These are phyloP conservation scores for Diplotaxis tenuifolia DNA, from an alignment of 345 rosid species.

Conservation along the genomic window DNA sequence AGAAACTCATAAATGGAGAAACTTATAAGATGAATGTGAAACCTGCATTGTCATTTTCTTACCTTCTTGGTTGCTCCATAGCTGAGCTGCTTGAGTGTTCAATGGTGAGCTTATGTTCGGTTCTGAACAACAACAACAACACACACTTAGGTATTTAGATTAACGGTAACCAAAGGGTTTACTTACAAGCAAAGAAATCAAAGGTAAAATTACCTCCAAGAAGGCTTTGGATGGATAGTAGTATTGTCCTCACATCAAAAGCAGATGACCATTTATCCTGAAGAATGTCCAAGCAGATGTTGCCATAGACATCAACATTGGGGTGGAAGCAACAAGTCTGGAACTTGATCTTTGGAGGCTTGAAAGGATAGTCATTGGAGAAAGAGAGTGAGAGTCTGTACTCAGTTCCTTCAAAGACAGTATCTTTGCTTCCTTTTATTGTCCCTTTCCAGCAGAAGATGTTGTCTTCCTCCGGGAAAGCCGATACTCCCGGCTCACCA, in stretches of 20 bases:
- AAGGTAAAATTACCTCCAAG: conserved; percentile 69
- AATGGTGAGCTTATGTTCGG: conserved; percentile 91
- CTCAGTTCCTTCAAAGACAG: conserved; percentile 92
- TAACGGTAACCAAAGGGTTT: background rate
- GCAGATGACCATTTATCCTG: conserved; percentile 99
- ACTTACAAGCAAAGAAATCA: background rate
- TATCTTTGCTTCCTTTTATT: conserved; percentile 83
- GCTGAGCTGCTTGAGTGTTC: conserved; percentile 93
- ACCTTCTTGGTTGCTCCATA: conserved; percentile 96
- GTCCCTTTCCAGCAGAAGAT: conserved; percentile 98
- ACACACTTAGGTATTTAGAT: conserved; percentile 2
- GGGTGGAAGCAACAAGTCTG: conserved; percentile 94
- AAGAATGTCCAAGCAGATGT: conserved; percentile 93
- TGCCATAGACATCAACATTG: conserved; percentile 86
- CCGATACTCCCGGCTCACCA: conserved; percentile 88
- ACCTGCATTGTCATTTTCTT: background rate
- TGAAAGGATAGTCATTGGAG: conserved; percentile 87
- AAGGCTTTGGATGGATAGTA: conserved; percentile 86
- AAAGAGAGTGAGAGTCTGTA: conserved; percentile 80
- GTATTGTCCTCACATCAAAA: conserved; percentile 85
- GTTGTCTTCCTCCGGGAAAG: conserved; percentile 97
- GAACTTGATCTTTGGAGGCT: conserved; percentile 93
- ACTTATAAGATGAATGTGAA: background rate
- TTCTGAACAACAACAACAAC: conserved; percentile 41
- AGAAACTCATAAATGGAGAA: background rate